phyloP scores from a whole-genome alignment of 2,329 filamentous ascomycete genomes.

The Salinomyces thailandicus region DNA sequence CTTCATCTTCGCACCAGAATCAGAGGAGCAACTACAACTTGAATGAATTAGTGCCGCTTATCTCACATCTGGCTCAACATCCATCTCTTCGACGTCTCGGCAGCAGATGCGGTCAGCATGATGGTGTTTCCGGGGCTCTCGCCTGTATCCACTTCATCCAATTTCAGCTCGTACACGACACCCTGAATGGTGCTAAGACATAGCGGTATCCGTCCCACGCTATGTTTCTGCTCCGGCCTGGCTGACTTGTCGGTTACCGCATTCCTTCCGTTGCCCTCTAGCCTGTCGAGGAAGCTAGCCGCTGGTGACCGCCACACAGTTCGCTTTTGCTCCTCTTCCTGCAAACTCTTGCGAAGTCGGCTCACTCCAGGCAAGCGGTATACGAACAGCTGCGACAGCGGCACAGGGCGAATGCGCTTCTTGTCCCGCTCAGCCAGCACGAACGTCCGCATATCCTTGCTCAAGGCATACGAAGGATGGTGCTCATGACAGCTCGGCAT shows the following conservation, averaged over 20 bases:
- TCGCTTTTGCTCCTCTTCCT: slow-evolving; percentile 8
- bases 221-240: slow-evolving; percentile 7
- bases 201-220: slow-evolving; percentile 18
- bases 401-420: slow-evolving; percentile 18
- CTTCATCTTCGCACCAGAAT: no score
- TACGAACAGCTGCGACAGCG: slow-evolving; percentile 20
- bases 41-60: no score
- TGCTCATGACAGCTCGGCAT: slow-evolving; percentile 25
- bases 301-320: slow-evolving; percentile 5
- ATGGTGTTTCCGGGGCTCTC: slow-evolving; percentile 3
- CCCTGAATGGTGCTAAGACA: slow-evolving; percentile 20
- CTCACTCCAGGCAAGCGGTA: slow-evolving; percentile 18
- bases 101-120: slow-evolving; percentile 14
- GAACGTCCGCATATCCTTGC: slow-evolving; percentile 12
- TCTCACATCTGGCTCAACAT: slow-evolving; percentile 12
- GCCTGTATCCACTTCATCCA: slow-evolving; percentile 8
- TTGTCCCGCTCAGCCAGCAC: slow-evolving; percentile 24
- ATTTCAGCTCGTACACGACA: slow-evolving; percentile 17
- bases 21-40: no score
- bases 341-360: not conserved
- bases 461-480: slow-evolving; percentile 20
- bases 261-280: slow-evolving; percentile 4
- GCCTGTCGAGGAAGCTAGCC: slow-evolving; percentile 9
- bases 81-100: slow-evolving; percentile 18
- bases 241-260: not conserved